Base-by-base conservation (phyloP, 257 asterid species). In the Anisodus tanguticus region DNA sequence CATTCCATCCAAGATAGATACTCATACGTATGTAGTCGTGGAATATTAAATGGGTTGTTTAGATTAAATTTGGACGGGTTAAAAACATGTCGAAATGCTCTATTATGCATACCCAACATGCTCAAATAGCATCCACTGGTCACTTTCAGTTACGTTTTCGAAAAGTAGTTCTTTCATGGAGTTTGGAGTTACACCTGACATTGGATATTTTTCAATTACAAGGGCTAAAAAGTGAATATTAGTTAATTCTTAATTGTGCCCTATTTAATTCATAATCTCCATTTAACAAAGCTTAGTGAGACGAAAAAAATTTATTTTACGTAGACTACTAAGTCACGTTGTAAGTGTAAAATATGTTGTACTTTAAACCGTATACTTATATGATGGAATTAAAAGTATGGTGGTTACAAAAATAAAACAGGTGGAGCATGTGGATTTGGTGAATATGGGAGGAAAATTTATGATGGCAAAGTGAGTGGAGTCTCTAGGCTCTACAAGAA, bases 401-500 rank as follows among this genome's bases (percentile, higher is more conserved):
- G 10, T 7, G 5, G 83, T 62, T 84, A 35, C 54, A 31, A 49
- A 71, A 53, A 64, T 11, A 12, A 45, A 82, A 55, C 91, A 94
- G 98, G 57, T 55, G 98, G 97, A 81, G 98, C 98, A 4, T 94
- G 98, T 83, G 97, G 98, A 41, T 94, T 76, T 87, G 98, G 95
- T 83, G 98, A 94, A 74, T 94, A 90, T 86, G 97, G 97, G 54
- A 89, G 67, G 68, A 88, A 86, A 9, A 91, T 91, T 63, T 90
- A 92, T 85, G 88, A 90, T 88, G 98, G 98, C 1, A 83, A 17
- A 63, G 94, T 91, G 70, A 82, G 89, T 86, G 97, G 97, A 12
- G 98, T 91, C 55, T 88, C 95, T 1, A 90, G 90, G 87, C 98
- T 94, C 70, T 94, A 76, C 92, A 84, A 72, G 79, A 93, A 91